Evolutionary conservation across 2,329 filamentous ascomycete species (phyloP).

Genomic region (Triangularia verruculosa): DNA sequence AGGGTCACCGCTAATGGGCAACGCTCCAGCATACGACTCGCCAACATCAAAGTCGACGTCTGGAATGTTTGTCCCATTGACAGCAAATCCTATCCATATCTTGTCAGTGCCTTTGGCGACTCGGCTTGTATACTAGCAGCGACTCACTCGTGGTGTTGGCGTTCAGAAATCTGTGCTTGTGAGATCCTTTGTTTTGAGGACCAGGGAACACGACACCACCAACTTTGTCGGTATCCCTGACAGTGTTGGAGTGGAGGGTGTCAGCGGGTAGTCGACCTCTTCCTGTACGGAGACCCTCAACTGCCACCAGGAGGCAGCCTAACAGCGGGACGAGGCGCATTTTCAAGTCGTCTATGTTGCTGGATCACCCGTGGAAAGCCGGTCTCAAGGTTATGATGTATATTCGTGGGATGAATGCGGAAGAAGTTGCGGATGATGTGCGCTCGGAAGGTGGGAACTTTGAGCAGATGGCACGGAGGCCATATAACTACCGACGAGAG

Average conservation of each 20-base stretch:
- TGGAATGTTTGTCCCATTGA: conserved; percentile 63
- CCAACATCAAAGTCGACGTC: conserved; percentile 68
- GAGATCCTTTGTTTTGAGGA: neutral
- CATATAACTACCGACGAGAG: too few species aligned
- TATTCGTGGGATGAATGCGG: neutral
- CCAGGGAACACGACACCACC: neutral
- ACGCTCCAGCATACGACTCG: conserved; percentile 61
- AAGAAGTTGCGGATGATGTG: neutral
- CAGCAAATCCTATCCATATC: conserved; percentile 51
- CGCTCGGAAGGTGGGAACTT: too few species aligned
- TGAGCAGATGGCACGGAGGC: too few species aligned
- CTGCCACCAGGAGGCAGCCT: neutral
- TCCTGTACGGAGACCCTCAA: neutral
- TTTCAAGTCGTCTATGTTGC: neutral
- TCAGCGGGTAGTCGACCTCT: neutral
- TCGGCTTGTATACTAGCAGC: neutral
- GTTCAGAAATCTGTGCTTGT: conserved; percentile 26
- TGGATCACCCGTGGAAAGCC: neutral
- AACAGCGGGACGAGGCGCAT: neutral
- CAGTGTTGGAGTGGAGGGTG: neutral
- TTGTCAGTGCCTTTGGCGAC: neutral
- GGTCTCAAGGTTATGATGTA: neutral
- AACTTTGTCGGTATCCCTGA: neutral
- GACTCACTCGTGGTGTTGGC: conserved; percentile 28
- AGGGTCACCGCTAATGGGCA: conserved; percentile 52